Percentiles rank a stretch among this genome's conserved stretches.
Evolutionary conservation across 2,329 filamentous ascomycete species (phyloP).

Genomic region (Cercospora zeae-maydis): DNA sequence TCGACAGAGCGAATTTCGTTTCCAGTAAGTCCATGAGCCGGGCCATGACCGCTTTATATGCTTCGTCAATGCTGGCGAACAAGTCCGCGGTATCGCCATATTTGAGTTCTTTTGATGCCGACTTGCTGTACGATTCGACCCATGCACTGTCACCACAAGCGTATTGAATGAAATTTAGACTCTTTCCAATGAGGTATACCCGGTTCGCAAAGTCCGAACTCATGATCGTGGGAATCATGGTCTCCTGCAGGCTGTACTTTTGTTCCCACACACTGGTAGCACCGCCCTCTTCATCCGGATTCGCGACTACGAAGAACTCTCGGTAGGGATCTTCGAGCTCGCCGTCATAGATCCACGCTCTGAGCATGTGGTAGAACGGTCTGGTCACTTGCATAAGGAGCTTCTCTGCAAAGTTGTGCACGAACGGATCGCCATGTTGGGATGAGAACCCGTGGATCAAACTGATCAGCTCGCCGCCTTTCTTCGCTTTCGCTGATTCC

Average conservation of each 20-base stretch:
- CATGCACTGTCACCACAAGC: conserved; percentile 90
- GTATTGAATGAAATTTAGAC: conserved; percentile 95
- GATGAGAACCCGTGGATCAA: conserved; percentile 91
- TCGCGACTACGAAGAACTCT: conserved; percentile 93
- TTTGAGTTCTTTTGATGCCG: conserved; percentile 81
- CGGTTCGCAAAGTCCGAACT: conserved; percentile 92
- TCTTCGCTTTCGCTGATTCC: conserved; percentile 79
- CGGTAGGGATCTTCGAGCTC: conserved; percentile 93
- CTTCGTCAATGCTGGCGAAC: conserved; percentile 90
- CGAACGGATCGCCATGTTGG: conserved; percentile 91
- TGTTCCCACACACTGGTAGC: conserved; percentile 96
- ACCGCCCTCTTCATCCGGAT: conserved; percentile 58
- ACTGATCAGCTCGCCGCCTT: conserved; percentile 87
- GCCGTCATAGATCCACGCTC: conserved; percentile 97
- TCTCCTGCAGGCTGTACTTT: conserved; percentile 81
- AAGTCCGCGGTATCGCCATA: conserved; percentile 92
- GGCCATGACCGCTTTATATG: conserved; percentile 97
- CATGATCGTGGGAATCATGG: conserved; percentile 90
- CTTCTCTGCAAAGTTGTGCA: conserved; percentile 87
- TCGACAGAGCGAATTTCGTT: conserved; percentile 89
- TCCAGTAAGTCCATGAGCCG: conserved; percentile 91
- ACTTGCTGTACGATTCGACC: conserved; percentile 94
- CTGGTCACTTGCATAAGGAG: conserved; percentile 81
- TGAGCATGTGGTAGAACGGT: conserved; percentile 94
- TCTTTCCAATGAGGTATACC: conserved; percentile 95